Evolutionary conservation across 805 yeast genomes (phyloP).

Genomic region (Pichia pseudocactophila): DNA sequence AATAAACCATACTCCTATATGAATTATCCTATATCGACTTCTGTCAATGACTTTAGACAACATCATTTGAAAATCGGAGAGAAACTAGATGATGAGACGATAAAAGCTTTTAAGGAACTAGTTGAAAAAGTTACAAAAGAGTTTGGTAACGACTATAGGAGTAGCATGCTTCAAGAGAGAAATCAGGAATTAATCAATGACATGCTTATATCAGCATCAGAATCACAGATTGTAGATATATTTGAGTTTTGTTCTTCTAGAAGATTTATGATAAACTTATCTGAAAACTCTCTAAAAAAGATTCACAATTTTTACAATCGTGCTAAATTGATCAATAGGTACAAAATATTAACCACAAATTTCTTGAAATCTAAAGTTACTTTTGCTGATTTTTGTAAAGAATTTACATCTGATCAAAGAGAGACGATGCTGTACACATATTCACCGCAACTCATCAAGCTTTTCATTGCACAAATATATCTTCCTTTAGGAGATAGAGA

Average conservation of each 20-base stretch:
- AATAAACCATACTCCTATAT: too few relatives aligned
- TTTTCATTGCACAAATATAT: not conserved
- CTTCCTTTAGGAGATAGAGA: not conserved
- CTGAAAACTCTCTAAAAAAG: not conserved
- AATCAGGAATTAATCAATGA: not conserved
- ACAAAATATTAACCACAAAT: constrained; percentile 1
- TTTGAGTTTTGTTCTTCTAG: not conserved
- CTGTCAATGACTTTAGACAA: too few relatives aligned
- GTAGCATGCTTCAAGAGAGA: too few relatives aligned
- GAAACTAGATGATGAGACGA: too few relatives aligned
- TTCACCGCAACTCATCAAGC: constrained; percentile 2
- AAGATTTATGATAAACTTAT: not conserved
- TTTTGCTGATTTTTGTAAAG: not conserved
- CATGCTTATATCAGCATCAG: not conserved
- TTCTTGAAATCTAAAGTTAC: not conserved
- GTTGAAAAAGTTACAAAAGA: not conserved
- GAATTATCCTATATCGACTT: too few relatives aligned
- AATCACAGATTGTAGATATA: not conserved
- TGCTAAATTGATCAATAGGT: not conserved
- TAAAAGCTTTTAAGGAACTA: not conserved
- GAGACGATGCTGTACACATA: not conserved
- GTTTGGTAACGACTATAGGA: too few relatives aligned
- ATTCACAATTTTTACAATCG: not conserved
- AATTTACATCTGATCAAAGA: not conserved
- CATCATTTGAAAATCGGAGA: too few relatives aligned